Base-by-base conservation (phyloP, 1,284 basidiomycete genomes). In the Fereydounia khargensis region DNA sequence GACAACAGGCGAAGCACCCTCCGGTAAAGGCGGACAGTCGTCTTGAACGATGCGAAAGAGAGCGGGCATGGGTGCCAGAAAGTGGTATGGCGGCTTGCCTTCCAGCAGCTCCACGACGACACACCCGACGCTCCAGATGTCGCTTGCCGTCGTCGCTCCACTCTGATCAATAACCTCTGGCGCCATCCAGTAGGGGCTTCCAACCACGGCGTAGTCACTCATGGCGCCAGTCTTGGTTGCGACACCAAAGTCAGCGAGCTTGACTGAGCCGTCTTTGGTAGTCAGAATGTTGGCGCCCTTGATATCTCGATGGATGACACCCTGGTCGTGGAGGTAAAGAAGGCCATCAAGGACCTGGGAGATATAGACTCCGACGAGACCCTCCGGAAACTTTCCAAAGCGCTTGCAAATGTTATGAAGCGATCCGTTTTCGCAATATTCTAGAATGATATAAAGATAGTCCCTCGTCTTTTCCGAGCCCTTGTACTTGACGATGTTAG, bases 361-460 rank as follows among this genome's bases (percentile, higher is more conserved):
- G 67, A 96, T 90, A 79, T 97, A 97, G 9, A 96, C 89, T 1
- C 89, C 91, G 32, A 97, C 94, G 24, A 97, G 84, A 57, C 85
- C 88, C 77, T 98, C 94, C 0, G 94, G 94, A 72, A 97, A 97
- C 79, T 97, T 95, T 61, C 94, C 94, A 77, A 97, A 97, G 44
- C 88, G 86, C 78, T 96, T 96, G 79, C 87, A 87, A 67, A 97
- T 96, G 55, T 87, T 87, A 75, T 95, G 89, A 11, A 98, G 80
- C 4, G 91, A 95, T 18, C 94, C 94, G 70, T 98, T 98, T 80
- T 98, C 94, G 80, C 94, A 97, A 74, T 92, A 94, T 85, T 96
- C 92, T 45, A 97, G 83, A 61, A 98, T 91, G 78, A 98, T 97
- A 78, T 94, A 95, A 55, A 97, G 81, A 75, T 85, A 91, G 73